Conservation (phyloP, 257 asterid genomes). For the Penstemon eatonii region DNA sequence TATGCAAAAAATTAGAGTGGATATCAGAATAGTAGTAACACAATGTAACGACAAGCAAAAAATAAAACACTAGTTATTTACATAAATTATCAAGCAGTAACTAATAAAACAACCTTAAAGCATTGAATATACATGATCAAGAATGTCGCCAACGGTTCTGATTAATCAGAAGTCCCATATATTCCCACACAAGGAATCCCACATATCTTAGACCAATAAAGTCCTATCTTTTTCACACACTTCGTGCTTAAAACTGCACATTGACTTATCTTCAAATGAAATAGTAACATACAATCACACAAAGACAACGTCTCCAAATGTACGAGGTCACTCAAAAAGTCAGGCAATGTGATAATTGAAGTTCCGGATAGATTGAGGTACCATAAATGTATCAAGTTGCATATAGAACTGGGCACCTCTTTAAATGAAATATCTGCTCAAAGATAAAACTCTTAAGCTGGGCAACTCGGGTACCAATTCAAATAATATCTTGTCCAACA, state of each 20-base stretch:
- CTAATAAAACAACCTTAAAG: too few relatives aligned
- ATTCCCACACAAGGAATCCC: constrained; percentile 73
- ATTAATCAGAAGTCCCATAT: constrained; percentile 44
- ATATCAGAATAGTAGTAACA: too few relatives aligned
- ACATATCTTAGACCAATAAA: constrained; percentile 57
- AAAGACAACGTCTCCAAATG: constrained; percentile 53
- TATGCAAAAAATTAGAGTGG: too few relatives aligned
- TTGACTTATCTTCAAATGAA: constrained; percentile 63
- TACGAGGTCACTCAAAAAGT: constrained; percentile 40
- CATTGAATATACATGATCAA: too few relatives aligned
- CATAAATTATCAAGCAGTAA: too few relatives aligned
- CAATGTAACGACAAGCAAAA: too few relatives aligned
- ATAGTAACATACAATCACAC: constrained; percentile 59
- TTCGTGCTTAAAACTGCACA: constrained; percentile 44
- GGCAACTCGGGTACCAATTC: constrained; percentile 46
- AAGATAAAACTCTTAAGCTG: constrained; percentile 51
- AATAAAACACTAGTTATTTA: too few relatives aligned
- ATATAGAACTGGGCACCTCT: constrained; percentile 46
- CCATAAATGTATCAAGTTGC: constrained; percentile 52
- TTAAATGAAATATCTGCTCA: constrained; percentile 52
- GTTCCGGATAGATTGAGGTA: constrained; percentile 58
- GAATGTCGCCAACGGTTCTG: too few relatives aligned
- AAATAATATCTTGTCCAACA: constrained; percentile 42
- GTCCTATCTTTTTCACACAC: constrained; percentile 54
- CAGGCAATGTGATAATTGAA: constrained; percentile 43